phyloP scores from a whole-genome alignment of 2,329 filamentous ascomycete species.

The Calonectria fujianensis region DNA sequence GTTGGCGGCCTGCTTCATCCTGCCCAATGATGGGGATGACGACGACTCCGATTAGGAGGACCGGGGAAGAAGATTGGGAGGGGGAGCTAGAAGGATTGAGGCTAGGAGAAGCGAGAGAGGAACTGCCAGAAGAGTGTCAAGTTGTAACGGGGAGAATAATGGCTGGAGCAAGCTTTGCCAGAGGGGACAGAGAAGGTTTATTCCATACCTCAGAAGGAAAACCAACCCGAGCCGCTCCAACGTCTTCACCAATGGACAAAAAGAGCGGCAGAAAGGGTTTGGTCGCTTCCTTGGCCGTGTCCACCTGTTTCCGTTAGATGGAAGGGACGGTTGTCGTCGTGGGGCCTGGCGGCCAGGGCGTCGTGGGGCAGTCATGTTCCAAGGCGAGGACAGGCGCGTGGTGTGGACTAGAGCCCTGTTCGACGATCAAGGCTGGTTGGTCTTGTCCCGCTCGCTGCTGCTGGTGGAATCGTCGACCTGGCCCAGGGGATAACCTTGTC shows the following conservation, averaged over 20 bases:
- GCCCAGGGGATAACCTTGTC: constrained; percentile 32
- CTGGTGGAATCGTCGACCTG: constrained; percentile 23
- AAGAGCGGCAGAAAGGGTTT: constrained; percentile 35
- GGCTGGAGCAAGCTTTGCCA: not conserved
- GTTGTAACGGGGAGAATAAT: not conserved
- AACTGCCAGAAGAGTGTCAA: constrained; percentile 17
- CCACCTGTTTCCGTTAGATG: constrained; percentile 43
- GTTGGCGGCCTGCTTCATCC: constrained; percentile 30
- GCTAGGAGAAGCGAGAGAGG: constrained; percentile 22
- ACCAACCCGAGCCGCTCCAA: constrained; percentile 7
- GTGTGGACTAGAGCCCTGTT: constrained; percentile 34
- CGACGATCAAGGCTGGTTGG: constrained; percentile 38
- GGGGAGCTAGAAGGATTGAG: constrained; percentile 25
- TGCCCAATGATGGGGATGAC: constrained; percentile 39
- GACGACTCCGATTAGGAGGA: constrained; percentile 33
- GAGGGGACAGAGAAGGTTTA: not conserved
- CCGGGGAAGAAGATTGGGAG: constrained; percentile 26
- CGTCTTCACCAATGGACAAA: constrained; percentile 26
- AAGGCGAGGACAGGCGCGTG: constrained; percentile 36
- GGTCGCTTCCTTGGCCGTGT: constrained; percentile 36
- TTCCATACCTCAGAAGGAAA: constrained; percentile 7
- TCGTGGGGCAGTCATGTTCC: constrained; percentile 37
- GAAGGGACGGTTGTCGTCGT: constrained; percentile 38
- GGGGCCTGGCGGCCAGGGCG: constrained; percentile 35
- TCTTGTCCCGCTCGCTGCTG: constrained; percentile 33